Percentiles rank a stretch among this genome's conserved stretches.
phyloP scores from a whole-genome alignment of 371 early-diverging fungal genomes.

The Amoeboaphelidium occidentale region DNA sequence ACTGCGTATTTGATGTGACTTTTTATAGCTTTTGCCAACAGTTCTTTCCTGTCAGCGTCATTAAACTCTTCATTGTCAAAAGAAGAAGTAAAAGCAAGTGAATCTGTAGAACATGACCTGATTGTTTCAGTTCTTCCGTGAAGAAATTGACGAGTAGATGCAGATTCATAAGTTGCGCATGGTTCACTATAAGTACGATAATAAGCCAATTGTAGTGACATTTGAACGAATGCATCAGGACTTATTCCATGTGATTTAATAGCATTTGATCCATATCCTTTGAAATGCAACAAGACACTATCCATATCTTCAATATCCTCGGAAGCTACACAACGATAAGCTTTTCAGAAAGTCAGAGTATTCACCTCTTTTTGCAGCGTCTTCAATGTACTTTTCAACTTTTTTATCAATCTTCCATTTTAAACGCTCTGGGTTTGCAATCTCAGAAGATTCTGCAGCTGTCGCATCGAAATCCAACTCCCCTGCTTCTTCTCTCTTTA shows the following conservation, averaged over 20 bases:
- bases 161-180: slow-evolving; percentile 58
- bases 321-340: no score
- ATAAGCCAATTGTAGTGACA: slow-evolving; percentile 59
- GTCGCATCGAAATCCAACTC: no score
- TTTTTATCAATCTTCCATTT: no score
- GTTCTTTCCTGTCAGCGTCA: slow-evolving; percentile 24
- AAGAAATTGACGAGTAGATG: slow-evolving; percentile 41
- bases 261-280: background rate
- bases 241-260: background rate
- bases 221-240: slow-evolving; percentile 69
- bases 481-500: background rate
- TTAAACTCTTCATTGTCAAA: slow-evolving; percentile 23
- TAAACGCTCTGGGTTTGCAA: no score
- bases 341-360: no score
- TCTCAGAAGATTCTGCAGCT: no score
- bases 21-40: slow-evolving; percentile 29
- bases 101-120: slow-evolving; percentile 36
- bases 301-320: background rate
- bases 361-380: no score
- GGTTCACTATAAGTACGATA: slow-evolving; percentile 33
- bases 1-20: slow-evolving; percentile 34
- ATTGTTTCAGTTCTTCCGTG: slow-evolving; percentile 71
- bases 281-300: background rate
- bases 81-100: slow-evolving; percentile 29
- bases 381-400: no score